A percentile compares a stretch with the other conserved stretches of the same genome.
phyloP scores from a whole-genome alignment of 2,329 filamentous ascomycete species.

The Cucurbitaria berberidis region DNA sequence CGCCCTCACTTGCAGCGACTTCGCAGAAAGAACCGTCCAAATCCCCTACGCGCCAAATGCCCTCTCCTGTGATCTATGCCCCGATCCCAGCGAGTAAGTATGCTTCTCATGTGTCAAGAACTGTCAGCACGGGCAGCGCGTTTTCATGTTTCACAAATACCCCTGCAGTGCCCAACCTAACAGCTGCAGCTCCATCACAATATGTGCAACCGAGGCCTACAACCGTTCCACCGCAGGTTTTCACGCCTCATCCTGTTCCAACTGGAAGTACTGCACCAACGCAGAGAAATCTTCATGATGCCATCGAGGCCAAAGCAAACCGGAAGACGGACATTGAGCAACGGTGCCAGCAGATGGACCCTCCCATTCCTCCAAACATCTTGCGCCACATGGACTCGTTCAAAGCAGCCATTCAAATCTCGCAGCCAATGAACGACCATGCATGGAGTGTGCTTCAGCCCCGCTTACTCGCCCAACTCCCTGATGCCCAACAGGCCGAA shows the following conservation, averaged over 20 bases:
- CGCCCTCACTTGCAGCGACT: constrained; percentile 22
- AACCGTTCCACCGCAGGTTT: constrained; percentile 42
- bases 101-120: constrained; percentile 20
- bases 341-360: constrained; percentile 69
- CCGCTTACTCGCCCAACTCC: constrained; percentile 69
- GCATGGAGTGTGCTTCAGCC: constrained; percentile 74
- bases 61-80: constrained; percentile 42
- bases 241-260: constrained; percentile 37
- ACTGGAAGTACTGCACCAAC: constrained; percentile 30
- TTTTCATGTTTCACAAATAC: constrained; percentile 26
- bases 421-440: constrained; percentile 69
- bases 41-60: constrained; percentile 34
- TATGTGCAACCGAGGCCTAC: constrained; percentile 40
- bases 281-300: constrained; percentile 66
- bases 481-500: constrained; percentile 66
- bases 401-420: constrained; percentile 73
- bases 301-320: constrained; percentile 67
- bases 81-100: constrained; percentile 46
- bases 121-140: constrained; percentile 17
- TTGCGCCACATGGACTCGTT: constrained; percentile 76
- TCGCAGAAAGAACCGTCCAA: constrained; percentile 24
- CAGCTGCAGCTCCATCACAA: constrained; percentile 37
- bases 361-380: constrained; percentile 67
- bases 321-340: constrained; percentile 74
- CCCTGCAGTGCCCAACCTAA: constrained; percentile 37